Conservation (phyloP, 805 yeast genomes). For the Saturnispora mendoncae region DNA sequence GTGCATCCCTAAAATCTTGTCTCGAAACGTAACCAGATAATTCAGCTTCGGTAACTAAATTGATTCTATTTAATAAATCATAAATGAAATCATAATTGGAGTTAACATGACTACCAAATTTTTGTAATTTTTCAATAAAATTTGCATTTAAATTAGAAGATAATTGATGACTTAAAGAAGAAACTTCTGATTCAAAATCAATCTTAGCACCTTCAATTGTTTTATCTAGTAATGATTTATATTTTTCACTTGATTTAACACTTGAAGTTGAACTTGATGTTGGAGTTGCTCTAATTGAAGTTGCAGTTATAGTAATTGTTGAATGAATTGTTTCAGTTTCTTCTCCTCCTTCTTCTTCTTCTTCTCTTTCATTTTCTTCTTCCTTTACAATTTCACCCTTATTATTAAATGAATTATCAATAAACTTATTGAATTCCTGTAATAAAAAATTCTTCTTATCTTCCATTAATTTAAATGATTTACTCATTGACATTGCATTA, state of each 20-base stretch:
- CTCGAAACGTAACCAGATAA: slow-evolving; percentile 33
- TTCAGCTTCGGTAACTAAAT: slow-evolving; percentile 11
- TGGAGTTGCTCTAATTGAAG: too few species aligned
- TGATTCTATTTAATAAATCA: slow-evolving; percentile 20
- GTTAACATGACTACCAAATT: slow-evolving; percentile 24
- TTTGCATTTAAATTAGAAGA: slow-evolving; percentile 23
- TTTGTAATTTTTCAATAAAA: slow-evolving; percentile 30
- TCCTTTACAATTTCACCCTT: slow-evolving; percentile 7
- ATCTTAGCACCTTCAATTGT: slow-evolving; percentile 32
- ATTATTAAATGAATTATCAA: slow-evolving; percentile 16
- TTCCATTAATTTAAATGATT: slow-evolving; percentile 24
- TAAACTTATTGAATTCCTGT: slow-evolving; percentile 22
- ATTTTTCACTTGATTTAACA: slow-evolving; percentile 19
- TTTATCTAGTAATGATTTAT: slow-evolving; percentile 26
- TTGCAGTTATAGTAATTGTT: slow-evolving; percentile 1
- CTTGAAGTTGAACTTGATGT: too few species aligned
- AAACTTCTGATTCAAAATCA: slow-evolving; percentile 32
- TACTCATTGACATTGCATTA: slow-evolving; percentile 19
- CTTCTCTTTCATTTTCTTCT: too few species aligned
- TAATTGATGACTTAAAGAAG: slow-evolving; percentile 22
- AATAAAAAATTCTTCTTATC: slow-evolving; percentile 26
- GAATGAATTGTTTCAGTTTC: slow-evolving; percentile 2
- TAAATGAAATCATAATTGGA: slow-evolving; percentile 25
- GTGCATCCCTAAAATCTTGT: slow-evolving; percentile 37
- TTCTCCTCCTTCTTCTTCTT: neutral